Evolutionary conservation across 768 basidiomycete species (phyloP).

Genomic region (Tulasnella calospora): DNA sequence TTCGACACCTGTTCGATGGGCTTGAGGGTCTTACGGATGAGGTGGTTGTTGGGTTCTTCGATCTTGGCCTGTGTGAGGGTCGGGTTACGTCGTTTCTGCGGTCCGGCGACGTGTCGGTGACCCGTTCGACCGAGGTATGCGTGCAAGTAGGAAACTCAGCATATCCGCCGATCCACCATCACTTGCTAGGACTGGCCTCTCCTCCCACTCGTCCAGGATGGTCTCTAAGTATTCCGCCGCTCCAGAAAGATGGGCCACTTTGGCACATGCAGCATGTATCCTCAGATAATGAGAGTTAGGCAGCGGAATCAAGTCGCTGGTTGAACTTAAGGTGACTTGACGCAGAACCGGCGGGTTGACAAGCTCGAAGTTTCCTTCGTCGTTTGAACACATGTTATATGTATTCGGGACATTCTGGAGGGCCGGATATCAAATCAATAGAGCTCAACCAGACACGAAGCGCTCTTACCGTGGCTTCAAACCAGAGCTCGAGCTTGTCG

Average conservation of each 20-base stretch:
- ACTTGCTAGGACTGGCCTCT: conserved; percentile 31
- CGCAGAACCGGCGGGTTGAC: not conserved
- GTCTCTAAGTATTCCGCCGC: conserved; percentile 39
- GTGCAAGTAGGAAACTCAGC: not conserved
- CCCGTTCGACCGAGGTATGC: too few species aligned
- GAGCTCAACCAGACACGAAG: not conserved
- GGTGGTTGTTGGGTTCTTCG: too few species aligned
- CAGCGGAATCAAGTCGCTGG: conserved; percentile 32
- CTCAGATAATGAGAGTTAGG: conserved; percentile 37
- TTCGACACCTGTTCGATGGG: too few species aligned
- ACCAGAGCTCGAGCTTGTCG: conserved; percentile 16
- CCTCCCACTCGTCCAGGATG: conserved; percentile 30
- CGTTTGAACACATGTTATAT: not conserved
- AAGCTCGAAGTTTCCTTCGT: not conserved
- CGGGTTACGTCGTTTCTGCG: too few species aligned
- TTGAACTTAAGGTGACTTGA: conserved; percentile 35
- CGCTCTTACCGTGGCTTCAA: conserved; percentile 20
- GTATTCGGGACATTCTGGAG: not conserved
- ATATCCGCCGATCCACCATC: conserved; percentile 31
- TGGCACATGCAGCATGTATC: conserved; percentile 43
- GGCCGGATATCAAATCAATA: not conserved
- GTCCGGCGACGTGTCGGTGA: too few species aligned
- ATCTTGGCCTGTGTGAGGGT: too few species aligned
- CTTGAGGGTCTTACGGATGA: too few species aligned
- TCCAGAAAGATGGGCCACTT: conserved; percentile 42